These are phyloP conservation scores for Pontederia crassipes DNA, from an alignment of 176 grass and related monocot species.

Conservation along the genomic window DNA sequence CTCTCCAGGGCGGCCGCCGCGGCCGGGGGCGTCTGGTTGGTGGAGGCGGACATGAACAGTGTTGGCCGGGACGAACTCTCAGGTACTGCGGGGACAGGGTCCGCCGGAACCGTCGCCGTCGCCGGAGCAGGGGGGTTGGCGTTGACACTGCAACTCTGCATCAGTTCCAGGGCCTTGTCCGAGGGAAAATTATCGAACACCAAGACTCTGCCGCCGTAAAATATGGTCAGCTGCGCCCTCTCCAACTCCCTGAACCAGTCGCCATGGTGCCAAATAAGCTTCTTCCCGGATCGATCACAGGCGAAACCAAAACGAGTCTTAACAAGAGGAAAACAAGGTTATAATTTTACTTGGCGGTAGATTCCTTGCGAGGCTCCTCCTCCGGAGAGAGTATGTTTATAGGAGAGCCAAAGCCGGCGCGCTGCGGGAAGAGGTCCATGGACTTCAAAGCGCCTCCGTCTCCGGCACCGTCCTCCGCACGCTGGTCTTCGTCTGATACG, in stretches of 20 bases:
- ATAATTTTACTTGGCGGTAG: neutral
- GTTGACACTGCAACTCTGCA: constrained; percentile 19
- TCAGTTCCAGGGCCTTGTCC: constrained; percentile 29
- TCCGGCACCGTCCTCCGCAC: neutral
- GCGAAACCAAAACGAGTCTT: neutral
- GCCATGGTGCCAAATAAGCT: neutral
- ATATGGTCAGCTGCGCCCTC: constrained; percentile 39
- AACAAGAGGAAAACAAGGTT: neutral
- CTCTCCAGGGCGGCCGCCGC: neutral
- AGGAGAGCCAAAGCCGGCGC: neutral
- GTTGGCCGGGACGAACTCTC: no score
- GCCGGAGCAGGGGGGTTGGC: neutral
- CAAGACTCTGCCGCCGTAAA: constrained; percentile 47
- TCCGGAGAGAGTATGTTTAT: neutral
- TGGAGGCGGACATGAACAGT: neutral
- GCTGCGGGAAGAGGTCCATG: neutral
- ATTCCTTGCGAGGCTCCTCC: neutral
- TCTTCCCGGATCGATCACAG: neutral
- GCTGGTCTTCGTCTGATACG: neutral
- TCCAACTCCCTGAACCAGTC: constrained; percentile 15
- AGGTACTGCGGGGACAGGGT: no score
- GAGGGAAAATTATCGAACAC: constrained; percentile 40
- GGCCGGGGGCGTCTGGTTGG: neutral
- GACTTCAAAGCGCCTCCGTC: no score
- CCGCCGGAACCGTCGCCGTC: neutral